Conservation (phyloP, 1,284 basidiomycete species). For the Sparassis latifolia region DNA sequence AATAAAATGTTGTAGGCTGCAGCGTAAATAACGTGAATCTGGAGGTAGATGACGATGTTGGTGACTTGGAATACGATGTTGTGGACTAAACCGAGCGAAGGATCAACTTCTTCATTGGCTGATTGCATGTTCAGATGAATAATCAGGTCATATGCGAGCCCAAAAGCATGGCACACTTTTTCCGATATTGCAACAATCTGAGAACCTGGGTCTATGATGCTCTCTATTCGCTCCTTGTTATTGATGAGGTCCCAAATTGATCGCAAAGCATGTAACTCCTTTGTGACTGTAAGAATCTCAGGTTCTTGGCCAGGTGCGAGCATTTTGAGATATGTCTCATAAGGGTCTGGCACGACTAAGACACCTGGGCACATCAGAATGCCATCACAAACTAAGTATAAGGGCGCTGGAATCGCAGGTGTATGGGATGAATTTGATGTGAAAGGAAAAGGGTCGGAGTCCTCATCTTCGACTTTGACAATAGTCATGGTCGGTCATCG, state of each 20-base stretch:
- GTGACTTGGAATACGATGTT: constrained; percentile 11
- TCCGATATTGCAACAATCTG: constrained; percentile 19
- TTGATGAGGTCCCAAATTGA: constrained; percentile 4
- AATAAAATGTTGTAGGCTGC: constrained; percentile 26
- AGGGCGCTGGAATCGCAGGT: background rate
- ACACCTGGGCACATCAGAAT: background rate
- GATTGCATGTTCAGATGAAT: constrained; percentile 14
- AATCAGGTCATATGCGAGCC: constrained; percentile 13
- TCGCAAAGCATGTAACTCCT: constrained; percentile 3
- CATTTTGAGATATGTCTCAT: constrained; percentile 4
- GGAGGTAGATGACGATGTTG: constrained; percentile 12
- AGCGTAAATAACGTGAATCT: constrained; percentile 17
- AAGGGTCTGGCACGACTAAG: constrained; percentile 2
- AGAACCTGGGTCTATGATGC: constrained; percentile 16
- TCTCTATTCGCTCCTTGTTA: constrained; percentile 12
- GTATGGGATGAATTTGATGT: background rate
- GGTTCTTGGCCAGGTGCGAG: constrained; percentile 1
- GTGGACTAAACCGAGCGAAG: constrained; percentile 15
- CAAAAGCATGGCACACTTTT: constrained; percentile 9
- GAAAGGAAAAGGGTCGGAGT: background rate
- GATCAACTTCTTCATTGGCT: constrained; percentile 18
- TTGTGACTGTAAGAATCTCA: constrained; percentile 1
- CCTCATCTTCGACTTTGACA: background rate
- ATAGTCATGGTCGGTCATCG: no score
- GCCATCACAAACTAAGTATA: background rate